Evolutionary conservation across 305 asterid species (phyloP).

Genomic region (Fraxinus sp.): DNA sequence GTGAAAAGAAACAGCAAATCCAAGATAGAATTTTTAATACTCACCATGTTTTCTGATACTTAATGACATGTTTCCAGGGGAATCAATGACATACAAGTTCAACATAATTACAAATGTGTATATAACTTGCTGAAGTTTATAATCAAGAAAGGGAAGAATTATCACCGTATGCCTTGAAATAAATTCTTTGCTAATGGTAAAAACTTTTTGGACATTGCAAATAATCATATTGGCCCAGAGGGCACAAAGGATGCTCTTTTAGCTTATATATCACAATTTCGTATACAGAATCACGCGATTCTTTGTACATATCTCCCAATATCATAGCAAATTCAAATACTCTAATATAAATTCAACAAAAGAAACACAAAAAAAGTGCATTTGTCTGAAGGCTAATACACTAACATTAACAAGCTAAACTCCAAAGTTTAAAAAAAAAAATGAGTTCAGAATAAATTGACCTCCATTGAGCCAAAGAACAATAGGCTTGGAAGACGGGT

Average conservation of each 20-base stretch:
- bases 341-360: neutral
- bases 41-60: neutral
- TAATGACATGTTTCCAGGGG: neutral
- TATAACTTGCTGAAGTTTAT: neutral
- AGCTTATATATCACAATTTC: neutral
- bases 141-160: neutral
- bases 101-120: neutral
- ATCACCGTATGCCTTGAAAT: neutral
- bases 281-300: neutral
- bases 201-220: neutral
- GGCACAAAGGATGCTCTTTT: neutral
- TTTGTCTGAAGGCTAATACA: neutral
- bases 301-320: neutral
- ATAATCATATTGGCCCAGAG: neutral
- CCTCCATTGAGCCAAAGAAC: constrained; percentile 98
- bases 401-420: neutral
- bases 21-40: neutral
- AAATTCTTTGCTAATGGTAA: neutral
- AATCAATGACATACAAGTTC: neutral
- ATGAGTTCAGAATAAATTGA: constrained; percentile 23
- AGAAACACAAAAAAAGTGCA: neutral
- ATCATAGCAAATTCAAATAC: neutral
- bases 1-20: neutral
- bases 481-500: constrained; percentile 80
- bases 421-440: neutral